These are phyloP conservation scores for Taiwanofungus camphoratus DNA, from an alignment of 1,284 basidiomycete species.

Conservation along the genomic window DNA sequence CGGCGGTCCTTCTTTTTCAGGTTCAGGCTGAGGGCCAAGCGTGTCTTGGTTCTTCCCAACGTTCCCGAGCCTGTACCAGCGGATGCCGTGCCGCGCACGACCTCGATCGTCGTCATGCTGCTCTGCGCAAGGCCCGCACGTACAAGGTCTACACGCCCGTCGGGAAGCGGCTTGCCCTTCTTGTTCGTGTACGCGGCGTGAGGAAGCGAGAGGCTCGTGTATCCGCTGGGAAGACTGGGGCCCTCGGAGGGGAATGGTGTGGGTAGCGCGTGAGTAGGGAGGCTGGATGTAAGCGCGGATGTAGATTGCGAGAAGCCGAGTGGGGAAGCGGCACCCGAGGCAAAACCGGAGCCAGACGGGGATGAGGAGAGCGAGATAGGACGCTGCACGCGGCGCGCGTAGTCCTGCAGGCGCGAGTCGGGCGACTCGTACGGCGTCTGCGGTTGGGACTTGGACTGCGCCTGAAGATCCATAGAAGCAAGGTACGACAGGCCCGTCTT, in stretches of 20 bases:
- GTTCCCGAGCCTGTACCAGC: slow-evolving; percentile 9
- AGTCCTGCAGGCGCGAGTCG: slow-evolving; percentile 21
- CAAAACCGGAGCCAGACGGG: background rate
- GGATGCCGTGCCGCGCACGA: slow-evolving; percentile 55
- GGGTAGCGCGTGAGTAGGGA: slow-evolving; percentile 29
- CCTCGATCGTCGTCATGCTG: slow-evolving; percentile 81
- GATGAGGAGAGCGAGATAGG: slow-evolving; percentile 15
- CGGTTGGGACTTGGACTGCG: slow-evolving; percentile 10
- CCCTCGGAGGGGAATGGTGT: slow-evolving; percentile 21
- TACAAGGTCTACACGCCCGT: slow-evolving; percentile 63
- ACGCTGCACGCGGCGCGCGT: slow-evolving; percentile 19
- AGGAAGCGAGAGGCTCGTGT: slow-evolving; percentile 68
- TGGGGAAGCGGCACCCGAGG: slow-evolving; percentile 1
- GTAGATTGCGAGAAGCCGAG: slow-evolving; percentile 9
- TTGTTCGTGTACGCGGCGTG: slow-evolving; percentile 41
- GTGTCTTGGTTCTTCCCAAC: slow-evolving; percentile 3
- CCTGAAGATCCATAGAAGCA: no score
- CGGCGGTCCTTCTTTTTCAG: slow-evolving; percentile 12
- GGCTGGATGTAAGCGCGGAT: slow-evolving; percentile 14
- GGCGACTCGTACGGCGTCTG: slow-evolving; percentile 20
- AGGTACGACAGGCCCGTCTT: slow-evolving; percentile 3
- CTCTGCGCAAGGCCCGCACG: slow-evolving; percentile 72
- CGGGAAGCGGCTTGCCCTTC: slow-evolving; percentile 29
- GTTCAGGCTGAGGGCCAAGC: slow-evolving; percentile 15
- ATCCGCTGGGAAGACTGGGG: slow-evolving; percentile 33